phyloP scores from a whole-genome alignment of 2,329 filamentous ascomycete species.

The Colletotrichum gigasporum region DNA sequence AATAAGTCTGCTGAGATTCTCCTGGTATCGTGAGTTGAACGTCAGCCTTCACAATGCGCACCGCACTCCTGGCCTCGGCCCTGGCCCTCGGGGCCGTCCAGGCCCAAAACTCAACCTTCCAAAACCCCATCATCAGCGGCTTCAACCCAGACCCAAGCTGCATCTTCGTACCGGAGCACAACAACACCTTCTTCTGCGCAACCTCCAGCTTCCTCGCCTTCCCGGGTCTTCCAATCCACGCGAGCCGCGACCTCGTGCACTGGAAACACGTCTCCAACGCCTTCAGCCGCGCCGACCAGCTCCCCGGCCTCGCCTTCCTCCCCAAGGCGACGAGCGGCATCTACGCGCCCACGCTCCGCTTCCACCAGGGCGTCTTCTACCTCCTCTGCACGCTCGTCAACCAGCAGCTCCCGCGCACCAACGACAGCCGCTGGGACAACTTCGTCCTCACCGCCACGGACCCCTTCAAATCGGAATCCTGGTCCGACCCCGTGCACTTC shows the following conservation, averaged over 20 bases:
- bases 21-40: no score
- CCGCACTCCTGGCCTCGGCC: background rate
- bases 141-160: conserved; percentile 60
- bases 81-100: background rate
- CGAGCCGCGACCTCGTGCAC: conserved; percentile 58
- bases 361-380: conserved; percentile 54
- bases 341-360: conserved; percentile 57
- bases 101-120: conserved; percentile 37
- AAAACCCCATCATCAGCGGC: conserved; percentile 59
- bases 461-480: conserved; percentile 34
- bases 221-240: conserved; percentile 62
- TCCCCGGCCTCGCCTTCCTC: conserved; percentile 46
- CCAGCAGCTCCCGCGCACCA: conserved; percentile 9
- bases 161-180: conserved; percentile 46
- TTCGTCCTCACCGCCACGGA: conserved; percentile 32
- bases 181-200: conserved; percentile 60
- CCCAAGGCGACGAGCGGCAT: conserved; percentile 47
- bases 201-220: conserved; percentile 63
- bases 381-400: conserved; percentile 47
- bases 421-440: conserved; percentile 26
- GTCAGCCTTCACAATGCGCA: background rate
- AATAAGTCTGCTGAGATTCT: no score
- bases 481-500: conserved; percentile 39
- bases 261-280: conserved; percentile 57
- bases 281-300: conserved; percentile 50